Base-by-base conservation (phyloP, 1,284 basidiomycete species). In the Microbotryum silenes-acaulis region DNA sequence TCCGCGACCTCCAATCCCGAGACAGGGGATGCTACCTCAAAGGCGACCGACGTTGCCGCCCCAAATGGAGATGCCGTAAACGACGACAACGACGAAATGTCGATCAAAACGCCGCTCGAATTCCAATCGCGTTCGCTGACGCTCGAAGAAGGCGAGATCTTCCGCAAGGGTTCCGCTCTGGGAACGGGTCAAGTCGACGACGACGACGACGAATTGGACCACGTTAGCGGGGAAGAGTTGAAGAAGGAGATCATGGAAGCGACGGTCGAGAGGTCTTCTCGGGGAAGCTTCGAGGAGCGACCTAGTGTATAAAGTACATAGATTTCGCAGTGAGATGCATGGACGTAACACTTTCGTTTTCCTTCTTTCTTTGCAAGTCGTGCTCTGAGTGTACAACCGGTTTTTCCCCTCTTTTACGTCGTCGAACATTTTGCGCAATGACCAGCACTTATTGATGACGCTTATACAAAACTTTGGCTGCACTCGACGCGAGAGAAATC, bases 101-200 rank as follows among this genome's bases (percentile, higher is more conserved):
- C 50, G 42, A 18, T 16, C 14, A 57, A 53, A 21, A 70, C 70
- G 8, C 73, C 73, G 14, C 60, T 72, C 31, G 70, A 72, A 46
- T 60, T 52, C 47, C 66, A 72, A n/a, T 62, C 65, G 10, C 54
- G 72, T 4, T 60, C 56, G 2, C 62, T 73, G 56, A 72, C 70
- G 29, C 51, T 67, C 12, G 73, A 74, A 63, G 73, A 74, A 58
- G 68, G 88, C 1, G 91, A 96, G 75, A 86, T 96, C 37, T 97
- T 97, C 78, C 80, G 91, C 55, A 91, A 91, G 73, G 91, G 91
- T 0, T 81, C 81, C 1, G 85, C 84, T 2, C 79, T 90, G 14
- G 79, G 68, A 1, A 60, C 68, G 3, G 63, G 53, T 25, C 59
- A 68, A 18, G 54, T 94, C 65, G 88, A 90, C 72, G 87, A 91